Conservation (phyloP, 441 rosid genomes). For the Arabidopsis hybrid region DNA sequence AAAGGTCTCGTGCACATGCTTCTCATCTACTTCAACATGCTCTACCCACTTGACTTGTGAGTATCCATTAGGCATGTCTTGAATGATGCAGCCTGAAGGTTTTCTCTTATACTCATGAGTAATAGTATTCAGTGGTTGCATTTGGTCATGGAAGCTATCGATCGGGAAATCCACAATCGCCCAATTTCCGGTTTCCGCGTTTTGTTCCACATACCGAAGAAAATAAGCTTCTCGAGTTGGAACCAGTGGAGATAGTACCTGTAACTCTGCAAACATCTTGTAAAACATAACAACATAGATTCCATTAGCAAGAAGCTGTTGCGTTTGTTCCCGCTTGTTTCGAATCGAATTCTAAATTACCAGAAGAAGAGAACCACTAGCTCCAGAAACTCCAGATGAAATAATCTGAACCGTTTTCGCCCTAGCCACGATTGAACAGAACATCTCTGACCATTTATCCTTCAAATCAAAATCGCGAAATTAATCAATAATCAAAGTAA, state of each 20-base stretch:
- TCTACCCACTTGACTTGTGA: constrained; percentile 92
- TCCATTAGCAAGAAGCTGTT: constrained; percentile 2
- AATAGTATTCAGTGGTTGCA: constrained; percentile 49
- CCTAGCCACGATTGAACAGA: constrained; percentile 86
- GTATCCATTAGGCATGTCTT: constrained; percentile 97
- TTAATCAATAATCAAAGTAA: background rate
- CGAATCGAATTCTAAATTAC: constrained; percentile 46
- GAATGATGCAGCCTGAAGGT: constrained; percentile 85
- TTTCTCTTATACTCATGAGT: constrained; percentile 61
- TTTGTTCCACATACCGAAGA: constrained; percentile 83
- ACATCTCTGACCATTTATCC: constrained; percentile 93
- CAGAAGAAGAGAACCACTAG: constrained; percentile 83
- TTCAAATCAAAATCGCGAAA: constrained; percentile 21
- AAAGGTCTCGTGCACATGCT: constrained; percentile 70
- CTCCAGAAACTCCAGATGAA: constrained; percentile 63
- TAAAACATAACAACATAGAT: constrained; percentile 24
- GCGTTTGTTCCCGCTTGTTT: background rate
- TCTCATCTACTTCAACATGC: constrained; percentile 75
- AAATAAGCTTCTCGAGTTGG: constrained; percentile 82
- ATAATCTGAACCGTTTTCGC: constrained; percentile 81
- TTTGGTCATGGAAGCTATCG: constrained; percentile 61
- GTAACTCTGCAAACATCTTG: constrained; percentile 90
- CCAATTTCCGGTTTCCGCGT: constrained; percentile 69
- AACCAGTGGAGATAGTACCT: constrained; percentile 77
- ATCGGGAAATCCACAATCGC: constrained; percentile 82